These are phyloP conservation scores for Sonneratia alba DNA, from an alignment of 345 rosid species.

Conservation along the genomic window DNA sequence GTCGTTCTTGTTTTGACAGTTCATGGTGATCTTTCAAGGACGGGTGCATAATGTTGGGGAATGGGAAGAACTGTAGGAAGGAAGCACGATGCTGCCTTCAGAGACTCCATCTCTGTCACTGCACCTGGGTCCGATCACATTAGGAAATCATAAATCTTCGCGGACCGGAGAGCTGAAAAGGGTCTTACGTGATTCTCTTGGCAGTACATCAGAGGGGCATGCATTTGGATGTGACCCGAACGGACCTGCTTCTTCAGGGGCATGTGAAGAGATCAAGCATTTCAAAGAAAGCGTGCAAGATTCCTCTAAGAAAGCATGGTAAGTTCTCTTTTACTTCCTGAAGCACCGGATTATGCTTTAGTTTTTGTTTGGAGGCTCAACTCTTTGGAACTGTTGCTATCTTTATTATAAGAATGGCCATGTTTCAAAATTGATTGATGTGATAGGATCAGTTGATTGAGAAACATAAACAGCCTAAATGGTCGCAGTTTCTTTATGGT, in stretches of 20 bases:
- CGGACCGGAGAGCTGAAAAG: conserved; percentile 78
- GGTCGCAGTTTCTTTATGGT: neutral
- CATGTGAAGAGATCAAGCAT: conserved; percentile 73
- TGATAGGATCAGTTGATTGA: neutral
- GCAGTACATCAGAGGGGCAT: conserved; percentile 53
- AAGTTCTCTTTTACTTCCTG: conserved; percentile 5
- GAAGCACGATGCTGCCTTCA: conserved; percentile 32
- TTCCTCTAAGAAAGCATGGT: conserved; percentile 74
- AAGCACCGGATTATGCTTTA: neutral
- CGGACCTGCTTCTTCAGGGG: conserved; percentile 53
- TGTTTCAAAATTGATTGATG: neutral
- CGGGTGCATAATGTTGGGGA: conserved; percentile 40
- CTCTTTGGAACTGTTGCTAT: neutral
- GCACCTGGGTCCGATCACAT: conserved; percentile 66
- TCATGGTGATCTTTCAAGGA: conserved; percentile 4
- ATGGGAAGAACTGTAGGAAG: conserved; percentile 46
- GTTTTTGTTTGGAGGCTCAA: neutral
- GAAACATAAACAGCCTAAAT: neutral
- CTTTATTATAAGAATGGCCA: neutral
- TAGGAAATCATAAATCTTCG: conserved; percentile 52
- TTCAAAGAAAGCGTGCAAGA: conserved; percentile 83
- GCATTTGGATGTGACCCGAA: conserved; percentile 49
- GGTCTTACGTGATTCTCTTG: conserved; percentile 55
- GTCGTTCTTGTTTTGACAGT: neutral
- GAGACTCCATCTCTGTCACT: conserved; percentile 58